Percentiles rank a stretch among this genome's conserved stretches.
Evolutionary conservation across 495 filamentous ascomycete genomes (phyloP).

Genomic region (Friedmanniomyces endolithicus): DNA sequence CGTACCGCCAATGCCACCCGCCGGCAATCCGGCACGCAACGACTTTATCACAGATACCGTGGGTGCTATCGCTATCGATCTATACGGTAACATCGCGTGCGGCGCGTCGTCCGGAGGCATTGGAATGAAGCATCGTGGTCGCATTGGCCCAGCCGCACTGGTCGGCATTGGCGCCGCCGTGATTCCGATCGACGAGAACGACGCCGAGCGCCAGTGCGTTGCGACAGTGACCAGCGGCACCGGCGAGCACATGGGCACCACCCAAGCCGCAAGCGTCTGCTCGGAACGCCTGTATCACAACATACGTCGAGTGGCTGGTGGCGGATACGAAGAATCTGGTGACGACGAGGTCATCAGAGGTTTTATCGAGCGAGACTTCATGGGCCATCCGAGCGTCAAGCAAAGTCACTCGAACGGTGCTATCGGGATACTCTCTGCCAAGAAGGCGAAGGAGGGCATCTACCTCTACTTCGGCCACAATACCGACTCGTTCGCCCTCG

Average conservation of each 20-base stretch:
- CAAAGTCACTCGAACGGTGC: conserved; percentile 59
- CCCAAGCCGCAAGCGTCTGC: conserved; percentile 66
- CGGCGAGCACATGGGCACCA: conserved; percentile 93
- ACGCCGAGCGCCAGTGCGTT: conserved; percentile 48
- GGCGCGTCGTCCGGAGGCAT: conserved; percentile 99
- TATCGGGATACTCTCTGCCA: conserved; percentile 73
- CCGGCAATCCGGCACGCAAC: conserved; percentile 1
- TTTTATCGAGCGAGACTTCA: conserved; percentile 70
- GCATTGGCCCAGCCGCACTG: conserved; percentile 82
- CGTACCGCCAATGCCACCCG: not conserved
- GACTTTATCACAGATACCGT: conserved; percentile 79
- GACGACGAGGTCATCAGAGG: conserved; percentile 60
- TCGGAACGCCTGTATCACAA: conserved; percentile 62
- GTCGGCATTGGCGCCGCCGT: conserved; percentile 83
- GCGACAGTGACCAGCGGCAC: conserved; percentile 83
- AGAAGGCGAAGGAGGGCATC: conserved; percentile 57
- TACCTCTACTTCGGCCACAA: conserved; percentile 84
- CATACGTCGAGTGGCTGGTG: conserved; percentile 45
- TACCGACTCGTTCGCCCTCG: conserved; percentile 77
- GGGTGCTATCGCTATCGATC: conserved; percentile 84
- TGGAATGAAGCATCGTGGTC: conserved; percentile 89
- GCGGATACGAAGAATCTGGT: conserved; percentile 46
- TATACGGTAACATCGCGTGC: conserved; percentile 74
- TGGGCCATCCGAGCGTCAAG: conserved; percentile 63
- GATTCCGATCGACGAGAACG: conserved; percentile 54